phyloP scores from a whole-genome alignment of 129 eudicot species.

The Flaveria linearis region DNA sequence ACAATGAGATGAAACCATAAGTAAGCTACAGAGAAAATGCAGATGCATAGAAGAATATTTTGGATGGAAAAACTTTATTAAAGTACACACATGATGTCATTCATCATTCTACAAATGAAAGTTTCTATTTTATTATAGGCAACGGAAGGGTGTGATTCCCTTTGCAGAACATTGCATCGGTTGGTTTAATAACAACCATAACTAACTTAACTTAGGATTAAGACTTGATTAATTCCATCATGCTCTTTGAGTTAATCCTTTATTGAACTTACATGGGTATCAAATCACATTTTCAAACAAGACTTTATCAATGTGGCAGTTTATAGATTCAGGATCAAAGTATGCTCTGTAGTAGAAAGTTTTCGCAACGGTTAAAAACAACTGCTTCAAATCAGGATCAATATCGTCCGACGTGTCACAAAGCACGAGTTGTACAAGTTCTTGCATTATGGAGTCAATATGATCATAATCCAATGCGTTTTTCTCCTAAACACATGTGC shows the following conservation, averaged over 20 bases:
- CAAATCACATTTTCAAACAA: constrained; percentile 13
- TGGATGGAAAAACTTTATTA: too few relatives aligned
- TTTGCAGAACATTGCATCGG: too few relatives aligned
- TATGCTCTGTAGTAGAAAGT: background rate
- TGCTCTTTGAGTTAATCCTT: background rate
- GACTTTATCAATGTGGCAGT: background rate
- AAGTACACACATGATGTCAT: too few relatives aligned
- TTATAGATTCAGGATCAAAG: background rate
- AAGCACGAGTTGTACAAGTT: constrained; percentile 14
- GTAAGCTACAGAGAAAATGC: too few relatives aligned
- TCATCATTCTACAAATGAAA: too few relatives aligned
- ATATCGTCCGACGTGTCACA: background rate
- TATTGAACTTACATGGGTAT: too few relatives aligned
- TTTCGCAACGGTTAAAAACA: constrained; percentile 7
- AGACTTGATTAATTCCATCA: background rate
- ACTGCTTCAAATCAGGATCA: constrained; percentile 10
- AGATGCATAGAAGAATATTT: too few relatives aligned
- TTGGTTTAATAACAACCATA: too few relatives aligned
- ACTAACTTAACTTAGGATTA: too few relatives aligned
- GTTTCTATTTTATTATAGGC: too few relatives aligned
- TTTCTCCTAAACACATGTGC: background rate
- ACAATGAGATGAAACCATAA: too few relatives aligned
- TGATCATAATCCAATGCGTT: background rate
- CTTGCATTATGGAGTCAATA: constrained; percentile 1
- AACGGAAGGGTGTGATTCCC: too few relatives aligned